These are phyloP conservation scores for Diaporthe longicolla DNA, from an alignment of 2,329 filamentous ascomycete species.

Conservation along the genomic window DNA sequence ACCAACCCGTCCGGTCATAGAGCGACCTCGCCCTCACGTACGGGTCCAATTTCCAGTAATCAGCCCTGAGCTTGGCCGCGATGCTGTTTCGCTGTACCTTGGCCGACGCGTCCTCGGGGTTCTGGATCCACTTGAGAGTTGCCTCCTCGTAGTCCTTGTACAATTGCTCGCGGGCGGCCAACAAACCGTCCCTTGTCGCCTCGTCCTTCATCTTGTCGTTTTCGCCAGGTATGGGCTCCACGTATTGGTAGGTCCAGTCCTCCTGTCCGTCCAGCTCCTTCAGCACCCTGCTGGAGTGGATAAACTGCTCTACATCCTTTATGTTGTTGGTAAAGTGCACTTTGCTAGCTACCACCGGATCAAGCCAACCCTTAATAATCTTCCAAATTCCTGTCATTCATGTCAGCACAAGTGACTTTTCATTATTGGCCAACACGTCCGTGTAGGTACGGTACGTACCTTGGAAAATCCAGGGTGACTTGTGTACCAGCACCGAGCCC, in stretches of 20 bases:
- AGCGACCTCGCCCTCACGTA: conserved; percentile 86
- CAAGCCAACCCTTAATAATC: conserved; percentile 95
- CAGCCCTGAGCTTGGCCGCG: conserved; percentile 74
- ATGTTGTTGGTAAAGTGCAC: conserved; percentile 91
- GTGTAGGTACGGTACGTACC: conserved; percentile 63
- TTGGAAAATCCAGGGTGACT: conserved; percentile 97
- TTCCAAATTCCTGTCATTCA: conserved; percentile 83
- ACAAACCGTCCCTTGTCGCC: conserved; percentile 72
- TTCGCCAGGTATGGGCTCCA: conserved; percentile 82
- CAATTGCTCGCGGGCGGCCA: conserved; percentile 74
- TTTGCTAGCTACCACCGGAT: conserved; percentile 94
- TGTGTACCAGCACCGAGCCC: conserved; percentile 92
- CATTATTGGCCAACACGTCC: neutral
- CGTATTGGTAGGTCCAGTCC: conserved; percentile 85
- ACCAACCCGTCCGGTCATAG: conserved; percentile 85
- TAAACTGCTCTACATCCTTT: conserved; percentile 83
- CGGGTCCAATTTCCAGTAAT: conserved; percentile 93
- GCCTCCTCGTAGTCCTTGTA: conserved; percentile 80
- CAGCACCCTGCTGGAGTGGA: conserved; percentile 78
- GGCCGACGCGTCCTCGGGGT: conserved; percentile 61
- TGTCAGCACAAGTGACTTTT: conserved; percentile 38
- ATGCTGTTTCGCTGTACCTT: conserved; percentile 72
- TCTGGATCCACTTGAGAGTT: conserved; percentile 81
- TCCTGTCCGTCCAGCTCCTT: conserved; percentile 90
- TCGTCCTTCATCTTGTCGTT: conserved; percentile 81